Evolutionary conservation across 2,329 filamentous ascomycete genomes (phyloP), one percentile per base, ranked within the genome.

Genomic region (Penicillium sp.): DNA sequence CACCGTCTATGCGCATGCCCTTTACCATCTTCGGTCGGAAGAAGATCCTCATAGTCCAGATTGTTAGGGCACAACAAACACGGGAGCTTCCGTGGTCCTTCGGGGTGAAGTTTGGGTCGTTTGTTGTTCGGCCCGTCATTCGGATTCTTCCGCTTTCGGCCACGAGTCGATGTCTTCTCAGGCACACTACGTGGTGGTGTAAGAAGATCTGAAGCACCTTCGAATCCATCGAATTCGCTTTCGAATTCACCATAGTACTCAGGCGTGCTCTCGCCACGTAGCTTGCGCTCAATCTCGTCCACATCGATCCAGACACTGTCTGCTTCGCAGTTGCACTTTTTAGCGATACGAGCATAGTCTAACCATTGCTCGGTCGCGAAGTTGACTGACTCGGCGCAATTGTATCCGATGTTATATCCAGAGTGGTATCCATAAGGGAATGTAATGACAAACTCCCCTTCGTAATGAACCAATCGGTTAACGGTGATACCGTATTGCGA

Each of bases 231-330:
- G 2, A 84, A 79, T 1, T 89, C 86, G 7, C 89, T 88, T 2
- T 88, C 86, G 13, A 76, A 73, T 48, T 78, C 76, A 34, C 69
- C 72, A 52, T 77, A 78, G 51, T 78, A 79, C 53, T 80, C 77
- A 0, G 78, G 78, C 4, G 85, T 88, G 4, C 83, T 80, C 71
- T 97, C 92, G 42, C 94, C 94, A 50, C 92, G 85, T 45, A 97
- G 77, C 72, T 95, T 97, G 59, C 94, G 90, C 75, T 99, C 92
- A 55, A 99, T 95, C 67, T 97, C 94, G 56, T 90, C 87, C 4
- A 97, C 92, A 69, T 99, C 92, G 51, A 99, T 92, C 92, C 95
- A 99, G 4, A 99, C 94, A 68, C 93, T 97, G 78, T 99, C 94
- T 58, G 95, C 87, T 62, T 96, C 92, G 71, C 94, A 99, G 69